Base-by-base conservation (phyloP, 1,284 basidiomycete genomes). In the Moesziomyces antarcticus region DNA sequence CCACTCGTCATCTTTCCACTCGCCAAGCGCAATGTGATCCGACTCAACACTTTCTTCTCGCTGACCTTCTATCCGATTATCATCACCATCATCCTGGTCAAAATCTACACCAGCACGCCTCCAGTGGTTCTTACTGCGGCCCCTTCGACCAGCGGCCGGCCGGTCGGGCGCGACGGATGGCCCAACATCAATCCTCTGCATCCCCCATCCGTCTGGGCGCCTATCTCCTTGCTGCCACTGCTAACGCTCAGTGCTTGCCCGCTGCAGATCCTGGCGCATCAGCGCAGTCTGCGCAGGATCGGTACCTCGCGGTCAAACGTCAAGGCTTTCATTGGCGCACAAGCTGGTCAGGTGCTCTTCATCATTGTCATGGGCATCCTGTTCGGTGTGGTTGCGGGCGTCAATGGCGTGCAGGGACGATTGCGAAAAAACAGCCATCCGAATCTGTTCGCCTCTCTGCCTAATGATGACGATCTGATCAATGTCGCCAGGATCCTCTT, bases 191-290 rank as follows among this genome's bases (percentile, higher is more conserved):
- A 78, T 18, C 77, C 75, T 6, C 20, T 74, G 3, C 27, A 74
- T 37, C 70, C 77, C 5, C 75, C 75, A 9, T 78, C 77, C 27
- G 66, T 79, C 14, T 82, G 82, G 82, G 80, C 78, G 1, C 80
- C 81, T 33, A 77, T 75, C 43, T 81, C 80, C n/a, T 67, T 83
- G 42, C 61, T 83, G 43, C 82, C 82, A 0, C 57, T 83, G 22
- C 54, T 83, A 24, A 77, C 78, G 40, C 69, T 83, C 6, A 80
- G 78, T 25, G 72, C 77, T 5, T 77, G 75, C n/a, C 81, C 82
- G 13, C 61, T 79, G 22, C 82, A 83, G 45, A 80, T 83, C 27
- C 59, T 83, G n/a, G 75, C 76, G 1, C 82, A 83, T 56, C 78
- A 78, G 46, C 73, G 82, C 9, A 79, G 75, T 48, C 53, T 83